Conservation (phyloP, 2,329 filamentous ascomycete species). For the Ophiosphaerella herpotricha region DNA sequence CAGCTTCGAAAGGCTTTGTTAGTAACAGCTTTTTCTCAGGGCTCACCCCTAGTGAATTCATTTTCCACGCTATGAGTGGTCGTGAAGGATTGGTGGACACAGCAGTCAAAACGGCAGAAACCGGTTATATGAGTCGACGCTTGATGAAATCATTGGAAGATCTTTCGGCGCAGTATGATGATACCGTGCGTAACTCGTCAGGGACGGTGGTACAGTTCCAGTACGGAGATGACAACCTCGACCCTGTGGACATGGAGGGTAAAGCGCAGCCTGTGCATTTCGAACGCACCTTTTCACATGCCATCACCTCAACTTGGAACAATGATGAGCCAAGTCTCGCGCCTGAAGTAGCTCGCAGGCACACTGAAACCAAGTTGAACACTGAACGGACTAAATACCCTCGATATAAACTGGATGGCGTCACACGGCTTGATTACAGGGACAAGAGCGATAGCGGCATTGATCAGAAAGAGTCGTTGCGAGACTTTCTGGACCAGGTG, state of each 20-base stretch:
- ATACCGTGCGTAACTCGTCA: conserved; percentile 89
- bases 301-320: conserved; percentile 74
- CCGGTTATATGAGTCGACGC: conserved; percentile 97
- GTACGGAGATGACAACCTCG: conserved; percentile 92
- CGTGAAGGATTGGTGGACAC: conserved; percentile 99
- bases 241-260: conserved; percentile 97
- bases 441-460: conserved; percentile 67
- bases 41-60: conserved; percentile 85
- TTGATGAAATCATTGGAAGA: conserved; percentile 98
- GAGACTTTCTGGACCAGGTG: conserved; percentile 80
- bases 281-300: conserved; percentile 84
- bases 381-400: conserved; percentile 64
- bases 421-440: conserved; percentile 65
- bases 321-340: conserved; percentile 75
- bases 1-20: conserved; percentile 96
- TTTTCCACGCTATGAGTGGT: conserved; percentile 98
- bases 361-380: conserved; percentile 71
- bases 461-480: conserved; percentile 70
- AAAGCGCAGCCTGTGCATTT: conserved; percentile 91
- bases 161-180: conserved; percentile 88
- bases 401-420: conserved; percentile 38
- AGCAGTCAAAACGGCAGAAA: conserved; percentile 97
- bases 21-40: conserved; percentile 97
- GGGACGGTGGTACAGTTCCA: conserved; percentile 94
- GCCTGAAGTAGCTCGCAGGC: conserved; percentile 71